Evolutionary conservation across 2,329 filamentous ascomycete genomes (phyloP).

Genomic region (Emydomyces testavorans): DNA sequence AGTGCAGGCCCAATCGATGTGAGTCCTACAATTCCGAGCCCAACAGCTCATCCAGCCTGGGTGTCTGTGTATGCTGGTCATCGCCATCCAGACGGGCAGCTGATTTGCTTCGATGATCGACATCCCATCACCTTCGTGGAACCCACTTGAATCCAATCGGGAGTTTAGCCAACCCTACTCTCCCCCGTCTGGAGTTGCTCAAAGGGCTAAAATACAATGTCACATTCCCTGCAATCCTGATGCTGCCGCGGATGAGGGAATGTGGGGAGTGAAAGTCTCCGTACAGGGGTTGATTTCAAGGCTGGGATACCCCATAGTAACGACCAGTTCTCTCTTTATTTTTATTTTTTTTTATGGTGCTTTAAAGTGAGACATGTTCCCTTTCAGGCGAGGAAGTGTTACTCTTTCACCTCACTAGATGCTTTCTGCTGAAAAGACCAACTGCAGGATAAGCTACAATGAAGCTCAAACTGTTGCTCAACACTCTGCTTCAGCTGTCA

Average conservation of each 20-base stretch:
- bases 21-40: too few species aligned
- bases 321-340: too few species aligned
- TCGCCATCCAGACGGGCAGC: background rate
- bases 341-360: background rate
- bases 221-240: too few species aligned
- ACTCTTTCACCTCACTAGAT: background rate
- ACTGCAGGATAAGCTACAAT: background rate
- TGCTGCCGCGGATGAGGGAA: too few species aligned
- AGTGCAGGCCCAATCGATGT: too few species aligned
- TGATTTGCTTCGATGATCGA: background rate
- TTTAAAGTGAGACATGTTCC: background rate
- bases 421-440: background rate
- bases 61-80: too few species aligned
- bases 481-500: background rate
- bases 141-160: background rate
- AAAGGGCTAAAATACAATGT: too few species aligned
- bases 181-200: too few species aligned
- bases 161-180: too few species aligned
- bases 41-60: background rate
- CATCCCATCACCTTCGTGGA: background rate
- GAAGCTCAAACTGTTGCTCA: background rate
- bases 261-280: too few species aligned
- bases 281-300: background rate
- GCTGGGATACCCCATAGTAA: background rate
- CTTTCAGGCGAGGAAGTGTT: background rate